Base-by-base conservation (phyloP, 192 early-diverging fungal species). In the Coemansia sp. region DNA sequence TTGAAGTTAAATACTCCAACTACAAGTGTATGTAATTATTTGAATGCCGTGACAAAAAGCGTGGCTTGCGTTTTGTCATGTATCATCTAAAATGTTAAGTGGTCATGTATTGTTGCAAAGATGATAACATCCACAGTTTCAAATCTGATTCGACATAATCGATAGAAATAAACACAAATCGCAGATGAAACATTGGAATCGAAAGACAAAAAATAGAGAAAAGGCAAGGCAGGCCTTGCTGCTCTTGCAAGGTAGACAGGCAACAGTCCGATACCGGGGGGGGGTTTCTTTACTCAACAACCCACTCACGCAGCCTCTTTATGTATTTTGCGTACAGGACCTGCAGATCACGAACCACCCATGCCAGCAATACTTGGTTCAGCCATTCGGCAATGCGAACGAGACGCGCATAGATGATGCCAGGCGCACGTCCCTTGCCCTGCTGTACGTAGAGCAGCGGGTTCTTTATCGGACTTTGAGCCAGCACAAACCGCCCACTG, bases 281-380 rank as follows among this genome's bases (percentile, higher is more conserved):
- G n/a, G n/a, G 7, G 34, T 29, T 50, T 44, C 22, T 23, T 66
- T 78, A 82, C 56, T 79, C 81, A 17, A 75, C 41, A 27, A 79
- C 67, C 81, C 75, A 82, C 36, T 82, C 81, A 28, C 81, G 75
- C 58, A 82, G 61, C 11, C 81, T 68, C 57, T 79, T 78, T 38
- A 75, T 79, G 52, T 82, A 82, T 69, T 82, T 82, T 23, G 71
- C 75, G 54, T 75, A 75, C 13, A 82, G 48, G 6, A 79, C 81
- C 48, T 82, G 81, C 3, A 82, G 59, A 37, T 82, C 81, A 42
- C 72, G 63, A 29, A 82, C 72, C 37, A 82, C 72, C 75, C 75
- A 82, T 11, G 81, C 81, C 36, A 77, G 28, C 48, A 82, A 53
- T 2, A 82, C 81, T 42, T 77, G 75, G 64, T 66, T 74, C 41